Percentiles rank a stretch among this genome's conserved stretches.
Evolutionary conservation across 2,329 filamentous ascomycete genomes (phyloP).

Genomic region (Calonectria pauciramosa): DNA sequence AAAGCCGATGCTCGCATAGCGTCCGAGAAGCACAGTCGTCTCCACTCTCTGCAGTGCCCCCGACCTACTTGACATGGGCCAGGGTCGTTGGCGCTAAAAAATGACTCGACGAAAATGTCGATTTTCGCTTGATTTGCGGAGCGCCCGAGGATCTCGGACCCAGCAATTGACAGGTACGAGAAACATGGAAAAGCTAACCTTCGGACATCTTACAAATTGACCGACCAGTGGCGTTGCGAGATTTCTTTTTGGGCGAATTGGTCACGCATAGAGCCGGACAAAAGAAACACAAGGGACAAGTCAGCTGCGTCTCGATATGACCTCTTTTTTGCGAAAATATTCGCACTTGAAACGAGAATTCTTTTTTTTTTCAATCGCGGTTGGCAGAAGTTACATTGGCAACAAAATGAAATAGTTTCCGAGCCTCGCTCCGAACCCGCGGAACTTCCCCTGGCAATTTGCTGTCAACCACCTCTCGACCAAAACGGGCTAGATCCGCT

Average conservation of each 20-base stretch:
- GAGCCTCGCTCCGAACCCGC: neutral
- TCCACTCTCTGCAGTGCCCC: neutral
- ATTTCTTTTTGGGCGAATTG: neutral
- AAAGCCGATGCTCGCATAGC: neutral
- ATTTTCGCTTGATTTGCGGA: neutral
- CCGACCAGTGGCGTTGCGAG: neutral
- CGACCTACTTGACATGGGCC: neutral
- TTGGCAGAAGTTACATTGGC: too few species aligned
- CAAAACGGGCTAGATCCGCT: neutral
- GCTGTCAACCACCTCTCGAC: neutral
- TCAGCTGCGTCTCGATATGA: neutral
- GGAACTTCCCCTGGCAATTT: neutral
- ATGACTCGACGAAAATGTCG: neutral
- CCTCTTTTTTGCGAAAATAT: neutral
- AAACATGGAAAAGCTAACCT: neutral
- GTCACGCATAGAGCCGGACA: neutral
- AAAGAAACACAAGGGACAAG: too few species aligned
- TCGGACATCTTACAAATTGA: neutral
- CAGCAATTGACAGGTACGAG: neutral
- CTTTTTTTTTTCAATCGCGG: neutral
- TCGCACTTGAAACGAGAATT: too few species aligned
- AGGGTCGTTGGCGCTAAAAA: neutral
- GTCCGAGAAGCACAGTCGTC: neutral
- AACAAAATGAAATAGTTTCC: neutral
- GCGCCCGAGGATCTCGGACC: neutral